These are phyloP conservation scores for Cryomyces minteri DNA, from an alignment of 495 filamentous ascomycete genomes.

Conservation along the genomic window DNA sequence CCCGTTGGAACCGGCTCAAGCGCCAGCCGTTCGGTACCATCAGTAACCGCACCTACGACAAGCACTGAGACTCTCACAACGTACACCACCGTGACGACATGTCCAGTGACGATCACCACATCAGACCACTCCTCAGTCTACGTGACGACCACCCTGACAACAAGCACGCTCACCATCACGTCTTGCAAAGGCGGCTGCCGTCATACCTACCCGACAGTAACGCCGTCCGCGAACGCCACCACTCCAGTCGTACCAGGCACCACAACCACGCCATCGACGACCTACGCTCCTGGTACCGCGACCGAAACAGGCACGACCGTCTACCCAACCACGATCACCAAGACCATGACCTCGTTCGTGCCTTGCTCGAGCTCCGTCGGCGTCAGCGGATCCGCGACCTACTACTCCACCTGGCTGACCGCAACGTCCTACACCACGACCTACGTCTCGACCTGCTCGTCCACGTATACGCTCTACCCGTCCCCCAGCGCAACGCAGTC, in stretches of 20 bases:
- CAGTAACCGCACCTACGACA: not conserved
- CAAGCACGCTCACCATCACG: constrained; percentile 12
- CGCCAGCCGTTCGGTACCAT: not conserved
- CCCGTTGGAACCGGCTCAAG: not conserved
- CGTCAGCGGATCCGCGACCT: constrained; percentile 9
- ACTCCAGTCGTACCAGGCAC: not conserved
- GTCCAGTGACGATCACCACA: constrained; percentile 10
- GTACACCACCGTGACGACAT: constrained; percentile 14
- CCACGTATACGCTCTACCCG: not conserved
- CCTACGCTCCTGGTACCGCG: not conserved
- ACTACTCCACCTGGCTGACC: constrained; percentile 19
- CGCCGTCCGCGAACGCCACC: not conserved
- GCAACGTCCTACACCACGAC: constrained; percentile 11
- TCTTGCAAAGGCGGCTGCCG: constrained; percentile 14
- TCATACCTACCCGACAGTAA: not conserved
- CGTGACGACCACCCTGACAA: constrained; percentile 8
- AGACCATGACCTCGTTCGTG: constrained; percentile 13
- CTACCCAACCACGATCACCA: constrained; percentile 9
- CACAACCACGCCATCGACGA: not conserved
- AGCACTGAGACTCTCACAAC: constrained; percentile 11
- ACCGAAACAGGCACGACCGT: not conserved
- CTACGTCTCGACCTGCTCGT: not conserved
- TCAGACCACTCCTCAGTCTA: constrained; percentile 1
- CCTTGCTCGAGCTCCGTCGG: constrained; percentile 19
- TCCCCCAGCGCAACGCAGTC: no score